Evolutionary conservation across 2,329 filamentous ascomycete genomes (phyloP).

Genomic region (Stemphylium lycopersici): DNA sequence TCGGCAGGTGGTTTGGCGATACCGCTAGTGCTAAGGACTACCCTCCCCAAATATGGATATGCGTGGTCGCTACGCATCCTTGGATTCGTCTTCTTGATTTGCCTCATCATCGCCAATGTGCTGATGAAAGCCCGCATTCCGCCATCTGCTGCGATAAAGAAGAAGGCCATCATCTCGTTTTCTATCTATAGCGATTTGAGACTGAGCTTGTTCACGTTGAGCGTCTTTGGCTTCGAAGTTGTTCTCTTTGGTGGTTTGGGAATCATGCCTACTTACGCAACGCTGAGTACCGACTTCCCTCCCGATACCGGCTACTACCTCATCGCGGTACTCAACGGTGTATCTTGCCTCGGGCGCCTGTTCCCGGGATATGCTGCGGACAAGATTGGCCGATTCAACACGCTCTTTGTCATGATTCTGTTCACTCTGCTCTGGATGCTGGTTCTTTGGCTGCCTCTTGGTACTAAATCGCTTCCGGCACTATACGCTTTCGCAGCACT

Average conservation of each 20-base stretch:
- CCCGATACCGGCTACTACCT: slow-evolving; percentile 45
- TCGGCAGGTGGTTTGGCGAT: slow-evolving; percentile 46
- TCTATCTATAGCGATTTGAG: slow-evolving; percentile 44
- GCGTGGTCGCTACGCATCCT: slow-evolving; percentile 49
- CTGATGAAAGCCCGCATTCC: slow-evolving; percentile 46
- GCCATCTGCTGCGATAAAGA: slow-evolving; percentile 36
- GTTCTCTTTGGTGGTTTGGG: slow-evolving; percentile 51
- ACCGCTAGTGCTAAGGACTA: slow-evolving; percentile 43
- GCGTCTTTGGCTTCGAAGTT: slow-evolving; percentile 45
- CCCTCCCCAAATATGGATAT: slow-evolving; percentile 45
- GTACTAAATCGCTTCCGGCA: slow-evolving; percentile 36
- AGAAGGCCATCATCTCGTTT: slow-evolving; percentile 44
- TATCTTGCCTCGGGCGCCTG: slow-evolving; percentile 50
- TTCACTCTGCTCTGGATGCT: slow-evolving; percentile 47
- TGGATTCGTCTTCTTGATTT: slow-evolving; percentile 44
- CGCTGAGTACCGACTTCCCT: slow-evolving; percentile 44
- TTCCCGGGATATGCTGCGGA: slow-evolving; percentile 50
- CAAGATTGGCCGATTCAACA: slow-evolving; percentile 51
- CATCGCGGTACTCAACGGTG: slow-evolving; percentile 50
- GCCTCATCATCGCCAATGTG: slow-evolving; percentile 42
- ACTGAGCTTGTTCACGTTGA: slow-evolving; percentile 44
- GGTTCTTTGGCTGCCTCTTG: slow-evolving; percentile 44
- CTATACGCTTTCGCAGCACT: slow-evolving; percentile 51
- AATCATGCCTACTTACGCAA: slow-evolving; percentile 50
- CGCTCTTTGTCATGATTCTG: slow-evolving; percentile 45